Percentiles rank a stretch among this genome's conserved stretches.
phyloP scores from a whole-genome alignment of 495 filamentous ascomycete species.

The Penicillium flavigenum region DNA sequence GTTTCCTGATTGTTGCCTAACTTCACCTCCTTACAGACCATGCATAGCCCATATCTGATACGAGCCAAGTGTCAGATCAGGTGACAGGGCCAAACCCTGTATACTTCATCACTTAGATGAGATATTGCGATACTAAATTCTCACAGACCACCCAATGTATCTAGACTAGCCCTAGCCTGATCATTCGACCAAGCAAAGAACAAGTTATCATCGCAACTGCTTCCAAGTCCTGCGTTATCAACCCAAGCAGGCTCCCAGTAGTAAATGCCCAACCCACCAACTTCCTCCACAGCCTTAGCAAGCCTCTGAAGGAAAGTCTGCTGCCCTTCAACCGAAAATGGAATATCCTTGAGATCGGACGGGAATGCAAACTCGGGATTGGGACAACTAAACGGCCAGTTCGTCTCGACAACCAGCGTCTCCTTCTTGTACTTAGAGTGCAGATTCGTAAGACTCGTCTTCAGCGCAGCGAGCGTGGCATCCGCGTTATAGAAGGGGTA shows the following conservation, averaged over 20 bases:
- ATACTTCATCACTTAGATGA: not conserved
- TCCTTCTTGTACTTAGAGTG: conserved; percentile 58
- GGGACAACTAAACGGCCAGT: conserved; percentile 65
- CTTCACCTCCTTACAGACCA: too few relatives aligned
- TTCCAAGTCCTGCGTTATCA: conserved; percentile 59
- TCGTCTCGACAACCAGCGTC: conserved; percentile 62
- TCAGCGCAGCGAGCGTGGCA: conserved; percentile 56
- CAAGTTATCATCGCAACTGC: conserved; percentile 50
- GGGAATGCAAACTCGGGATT: conserved; percentile 57
- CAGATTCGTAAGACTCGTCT: conserved; percentile 57
- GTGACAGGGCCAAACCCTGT: not conserved
- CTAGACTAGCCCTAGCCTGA: conserved; percentile 34
- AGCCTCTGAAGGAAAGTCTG: conserved; percentile 54
- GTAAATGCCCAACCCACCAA: conserved; percentile 55
- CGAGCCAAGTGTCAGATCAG: not conserved
- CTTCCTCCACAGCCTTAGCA: conserved; percentile 52
- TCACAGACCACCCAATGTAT: conserved; percentile 33
- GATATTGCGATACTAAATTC: not conserved
- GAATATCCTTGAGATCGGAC: conserved; percentile 53
- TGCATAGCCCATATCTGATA: too few relatives aligned
- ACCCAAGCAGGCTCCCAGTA: conserved; percentile 76
- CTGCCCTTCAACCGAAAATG: conserved; percentile 62
- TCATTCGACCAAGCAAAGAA: conserved; percentile 39
- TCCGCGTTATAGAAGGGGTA: conserved; percentile 63
- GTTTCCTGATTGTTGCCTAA: not conserved